Base-by-base conservation (phyloP, 345 rosid genomes). In the Salix purpurea region DNA sequence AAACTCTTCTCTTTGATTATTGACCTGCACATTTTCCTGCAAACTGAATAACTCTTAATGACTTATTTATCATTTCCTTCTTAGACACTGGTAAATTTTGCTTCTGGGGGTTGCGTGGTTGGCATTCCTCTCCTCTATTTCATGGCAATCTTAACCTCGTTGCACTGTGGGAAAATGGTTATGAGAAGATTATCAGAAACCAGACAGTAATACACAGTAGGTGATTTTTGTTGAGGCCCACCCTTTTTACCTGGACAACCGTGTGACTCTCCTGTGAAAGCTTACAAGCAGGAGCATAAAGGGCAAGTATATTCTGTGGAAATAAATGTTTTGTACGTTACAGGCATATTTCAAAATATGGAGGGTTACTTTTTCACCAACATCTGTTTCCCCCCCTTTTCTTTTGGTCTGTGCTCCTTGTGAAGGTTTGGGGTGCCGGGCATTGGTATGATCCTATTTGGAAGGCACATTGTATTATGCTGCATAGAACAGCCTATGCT, bases 81-180 rank as follows among this genome's bases (percentile, higher is more conserved):
- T n/a, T 71, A 95, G 99, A 96, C 99, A 58, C 79, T 96, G 90
- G 87, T 89, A 68, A 92, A 96, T 76, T 91, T 92, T 77, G 91
- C 95, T 34, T 73, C 88, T 2, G 99, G 88, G 34, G 99, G 98
- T 65, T 96, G 98, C 74, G 26, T 86, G 26, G 39, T 93, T 34
- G 95, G 94, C 24, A 87, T 93, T 81, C 98, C 98, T 69, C 92
- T 96, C 60, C 91, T 96, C 61, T 93, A 90, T 78, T 23, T 86
- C 67, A 74, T 96, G 84, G 89, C 90, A 12, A 69, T 85, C 76
- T 82, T 93, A 85, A 89, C 94, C 30, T 71, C 91, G 81, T 3
- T 89, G 81, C 90, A 91, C 79, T 96, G 97, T 65, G 92, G 86
- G 58, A 96, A 86, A 86, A 89, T 92, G 91, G 92, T 87, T 15